A percentile compares a stretch with the other conserved stretches of the same genome.
These are phyloP conservation scores for Chrysanthemum lavandulifolium DNA, from an alignment of 129 eudicot genomes.

Conservation along the genomic window DNA sequence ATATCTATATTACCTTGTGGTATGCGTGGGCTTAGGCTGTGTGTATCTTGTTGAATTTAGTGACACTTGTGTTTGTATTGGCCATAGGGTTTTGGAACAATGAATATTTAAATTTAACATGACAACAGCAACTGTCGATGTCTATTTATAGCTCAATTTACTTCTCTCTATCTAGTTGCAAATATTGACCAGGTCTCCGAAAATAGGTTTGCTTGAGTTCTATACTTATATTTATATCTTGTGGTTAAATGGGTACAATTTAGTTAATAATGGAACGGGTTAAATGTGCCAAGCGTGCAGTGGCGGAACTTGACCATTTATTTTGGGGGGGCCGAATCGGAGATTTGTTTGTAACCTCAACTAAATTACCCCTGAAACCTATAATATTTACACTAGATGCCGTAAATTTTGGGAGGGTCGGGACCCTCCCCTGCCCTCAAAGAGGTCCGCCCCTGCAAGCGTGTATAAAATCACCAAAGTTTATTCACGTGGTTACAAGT, in stretches of 20 bases:
- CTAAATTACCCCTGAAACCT: too few species aligned
- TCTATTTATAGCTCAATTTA: background rate
- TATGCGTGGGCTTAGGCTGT: background rate
- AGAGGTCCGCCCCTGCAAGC: too few species aligned
- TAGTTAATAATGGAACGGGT: background rate
- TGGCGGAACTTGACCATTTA: too few species aligned
- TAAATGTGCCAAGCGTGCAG: background rate
- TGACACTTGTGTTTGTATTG: background rate
- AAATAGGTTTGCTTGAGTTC: background rate
- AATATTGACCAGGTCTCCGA: background rate
- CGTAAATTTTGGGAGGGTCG: too few species aligned
- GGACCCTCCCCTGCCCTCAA: too few species aligned
- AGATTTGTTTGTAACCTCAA: too few species aligned
- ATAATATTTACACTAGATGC: too few species aligned
- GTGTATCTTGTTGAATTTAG: background rate
- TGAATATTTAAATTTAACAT: conserved; percentile 3
- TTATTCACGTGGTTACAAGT: background rate
- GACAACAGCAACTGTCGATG: background rate
- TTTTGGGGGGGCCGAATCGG: too few species aligned
- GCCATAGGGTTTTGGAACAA: background rate
- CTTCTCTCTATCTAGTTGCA: background rate
- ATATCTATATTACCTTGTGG: background rate
- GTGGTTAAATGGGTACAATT: background rate
- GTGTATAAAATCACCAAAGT: background rate
- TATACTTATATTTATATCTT: background rate